These are phyloP conservation scores for Amphirosellinia nigrospora DNA, from an alignment of 495 filamentous ascomycete species.

Conservation along the genomic window DNA sequence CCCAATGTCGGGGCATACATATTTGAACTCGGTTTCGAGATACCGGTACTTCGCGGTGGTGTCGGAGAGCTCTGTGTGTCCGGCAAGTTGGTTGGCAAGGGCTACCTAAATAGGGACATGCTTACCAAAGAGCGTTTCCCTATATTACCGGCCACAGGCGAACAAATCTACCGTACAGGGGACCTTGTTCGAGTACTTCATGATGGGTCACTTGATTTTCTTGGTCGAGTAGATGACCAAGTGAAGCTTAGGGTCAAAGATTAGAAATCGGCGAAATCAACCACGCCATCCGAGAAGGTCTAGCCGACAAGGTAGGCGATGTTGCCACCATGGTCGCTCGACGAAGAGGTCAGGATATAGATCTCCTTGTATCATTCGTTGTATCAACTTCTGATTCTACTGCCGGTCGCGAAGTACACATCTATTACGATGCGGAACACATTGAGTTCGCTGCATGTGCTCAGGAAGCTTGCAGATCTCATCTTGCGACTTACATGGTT, in stretches of 20 bases:
- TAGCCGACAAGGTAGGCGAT: constrained; percentile 52
- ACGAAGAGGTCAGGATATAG: constrained; percentile 66
- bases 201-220: constrained; percentile 73
- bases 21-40: constrained; percentile 69
- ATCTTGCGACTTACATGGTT: constrained; percentile 76
- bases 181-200: constrained; percentile 77
- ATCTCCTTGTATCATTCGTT: constrained; percentile 75
- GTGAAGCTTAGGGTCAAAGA: constrained; percentile 78
- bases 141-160: constrained; percentile 52
- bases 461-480: constrained; percentile 60
- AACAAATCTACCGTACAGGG: constrained; percentile 76
- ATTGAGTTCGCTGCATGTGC: constrained; percentile 39
- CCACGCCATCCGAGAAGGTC: constrained; percentile 61
- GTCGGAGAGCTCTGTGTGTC: constrained; percentile 88
- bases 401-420: constrained; percentile 29
- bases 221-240: constrained; percentile 79
- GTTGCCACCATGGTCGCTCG: constrained; percentile 70
- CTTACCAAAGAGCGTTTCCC: constrained; percentile 70
- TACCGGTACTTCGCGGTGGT: constrained; percentile 74
- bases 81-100: constrained; percentile 83
- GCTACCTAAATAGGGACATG: constrained; percentile 80
- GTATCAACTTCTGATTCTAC: constrained; percentile 35
- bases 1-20: constrained; percentile 83
- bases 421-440: constrained; percentile 37
- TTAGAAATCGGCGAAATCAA: constrained; percentile 82